Percentiles rank a stretch among this genome's conserved stretches.
Conservation (phyloP, 1,284 basidiomycete species). For the Cutaneotrichosporon cyanovorans region DNA sequence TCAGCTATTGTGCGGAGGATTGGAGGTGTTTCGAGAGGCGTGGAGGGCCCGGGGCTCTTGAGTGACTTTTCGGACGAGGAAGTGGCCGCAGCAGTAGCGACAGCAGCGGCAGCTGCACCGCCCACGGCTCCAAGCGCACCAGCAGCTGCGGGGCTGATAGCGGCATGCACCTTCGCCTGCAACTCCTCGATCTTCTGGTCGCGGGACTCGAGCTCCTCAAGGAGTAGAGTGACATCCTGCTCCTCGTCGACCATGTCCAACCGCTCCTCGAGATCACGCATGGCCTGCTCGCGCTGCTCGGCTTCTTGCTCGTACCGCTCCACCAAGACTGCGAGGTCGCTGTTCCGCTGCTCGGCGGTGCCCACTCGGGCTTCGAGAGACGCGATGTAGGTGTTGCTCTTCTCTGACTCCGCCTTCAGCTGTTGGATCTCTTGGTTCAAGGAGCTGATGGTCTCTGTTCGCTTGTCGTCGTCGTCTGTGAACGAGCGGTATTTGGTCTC, state of each 20-base stretch:
- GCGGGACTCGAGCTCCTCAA: slow-evolving; percentile 68
- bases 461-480: slow-evolving; percentile 66
- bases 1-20: slow-evolving; percentile 35
- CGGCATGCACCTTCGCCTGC: slow-evolving; percentile 57
- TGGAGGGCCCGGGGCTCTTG: slow-evolving; percentile 6
- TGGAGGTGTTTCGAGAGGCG: slow-evolving; percentile 17
- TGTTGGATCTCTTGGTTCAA: slow-evolving; percentile 73
- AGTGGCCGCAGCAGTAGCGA: background rate
- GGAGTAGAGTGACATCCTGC: slow-evolving; percentile 52
- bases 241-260: slow-evolving; percentile 56
- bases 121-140: slow-evolving; percentile 56
- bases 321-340: slow-evolving; percentile 61
- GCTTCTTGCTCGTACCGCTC: slow-evolving; percentile 67
- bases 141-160: background rate
- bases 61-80: slow-evolving; percentile 2
- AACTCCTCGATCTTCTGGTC: slow-evolving; percentile 67
- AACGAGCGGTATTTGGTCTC: slow-evolving; percentile 80
- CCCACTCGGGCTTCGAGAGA: slow-evolving; percentile 77
- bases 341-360: slow-evolving; percentile 67
- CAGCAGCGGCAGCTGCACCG: slow-evolving; percentile 37
- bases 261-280: slow-evolving; percentile 60
- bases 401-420: slow-evolving; percentile 66
- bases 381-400: slow-evolving; percentile 72
- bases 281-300: slow-evolving; percentile 48
- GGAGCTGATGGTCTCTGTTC: slow-evolving; percentile 68